A percentile compares a stretch with the other conserved stretches of the same genome.
Conservation (phyloP, 371 early-diverging fungal species). For the Batkoa obscura region DNA sequence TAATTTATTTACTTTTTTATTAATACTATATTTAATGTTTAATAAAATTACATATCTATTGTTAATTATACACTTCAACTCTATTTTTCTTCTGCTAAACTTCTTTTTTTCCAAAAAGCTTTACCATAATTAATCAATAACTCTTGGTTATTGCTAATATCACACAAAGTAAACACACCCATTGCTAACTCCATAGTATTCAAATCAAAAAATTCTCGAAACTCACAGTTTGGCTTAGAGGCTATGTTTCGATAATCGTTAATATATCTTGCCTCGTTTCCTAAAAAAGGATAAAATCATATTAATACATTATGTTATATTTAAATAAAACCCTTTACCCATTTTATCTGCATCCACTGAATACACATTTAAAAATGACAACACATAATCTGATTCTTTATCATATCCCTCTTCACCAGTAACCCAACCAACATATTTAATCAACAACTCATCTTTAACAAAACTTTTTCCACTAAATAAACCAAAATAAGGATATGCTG, state of each 20-base stretch:
- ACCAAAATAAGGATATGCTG: constrained; percentile 5
- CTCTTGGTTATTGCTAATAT: constrained; percentile 9
- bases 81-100: neutral
- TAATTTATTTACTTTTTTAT: too few relatives aligned
- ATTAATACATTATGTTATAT: neutral
- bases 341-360: constrained; percentile 1
- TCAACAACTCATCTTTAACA: neutral
- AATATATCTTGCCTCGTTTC: constrained; percentile 10
- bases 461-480: neutral
- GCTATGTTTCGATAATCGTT: constrained; percentile 10
- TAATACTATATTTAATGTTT: too few relatives aligned
- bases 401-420: neutral
- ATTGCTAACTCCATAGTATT: constrained; percentile 6
- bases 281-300: neutral
- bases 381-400: neutral
- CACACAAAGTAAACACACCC: constrained; percentile 8
- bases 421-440: constrained; percentile 2
- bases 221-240: constrained; percentile 8
- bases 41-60: too few relatives aligned
- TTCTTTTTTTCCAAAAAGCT: constrained; percentile 10
- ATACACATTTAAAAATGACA: neutral
- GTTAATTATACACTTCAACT: too few relatives aligned
- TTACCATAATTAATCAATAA: constrained; percentile 10
- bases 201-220: constrained; percentile 10
- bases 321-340: neutral